A percentile compares a stretch with the other conserved stretches of the same genome.
phyloP scores from a whole-genome alignment of 2,329 filamentous ascomycete genomes.

The Botryotinia narcissicola region DNA sequence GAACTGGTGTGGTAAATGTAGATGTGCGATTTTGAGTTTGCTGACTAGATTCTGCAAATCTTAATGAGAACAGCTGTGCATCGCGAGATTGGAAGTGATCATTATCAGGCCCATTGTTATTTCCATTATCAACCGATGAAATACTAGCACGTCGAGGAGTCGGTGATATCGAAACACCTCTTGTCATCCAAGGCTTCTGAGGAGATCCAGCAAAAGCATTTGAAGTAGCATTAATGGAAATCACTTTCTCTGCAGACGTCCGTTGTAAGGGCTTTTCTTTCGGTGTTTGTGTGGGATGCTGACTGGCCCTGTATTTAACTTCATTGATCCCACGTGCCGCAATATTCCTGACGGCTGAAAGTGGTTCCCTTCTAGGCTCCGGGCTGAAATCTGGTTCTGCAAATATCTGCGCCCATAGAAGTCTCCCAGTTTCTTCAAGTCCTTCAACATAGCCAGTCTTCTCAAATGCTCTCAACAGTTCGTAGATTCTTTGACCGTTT shows the following conservation, averaged over 20 bases:
- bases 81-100: background rate
- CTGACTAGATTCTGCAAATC: background rate
- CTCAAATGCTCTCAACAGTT: constrained; percentile 20
- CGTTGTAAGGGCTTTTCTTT: background rate
- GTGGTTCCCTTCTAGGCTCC: background rate
- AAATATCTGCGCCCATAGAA: constrained; percentile 21
- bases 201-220: constrained; percentile 1
- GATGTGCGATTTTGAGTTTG: background rate
- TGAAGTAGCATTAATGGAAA: background rate
- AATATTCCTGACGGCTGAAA: background rate
- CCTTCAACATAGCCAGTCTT: constrained; percentile 4
- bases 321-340: background rate
- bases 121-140: background rate
- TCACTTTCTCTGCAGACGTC: background rate
- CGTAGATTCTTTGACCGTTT: constrained; percentile 16
- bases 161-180: background rate
- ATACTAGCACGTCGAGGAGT: constrained; percentile 4
- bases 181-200: constrained; percentile 1
- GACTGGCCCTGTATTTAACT: background rate
- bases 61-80: background rate
- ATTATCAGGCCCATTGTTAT: background rate
- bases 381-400: background rate
- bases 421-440: constrained; percentile 23
- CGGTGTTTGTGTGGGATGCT: background rate
- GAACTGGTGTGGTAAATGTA: background rate